Percentiles rank a stretch among this genome's conserved stretches.
Evolutionary conservation across 345 rosid species (phyloP).

Genomic region (Citrus trifoliata): DNA sequence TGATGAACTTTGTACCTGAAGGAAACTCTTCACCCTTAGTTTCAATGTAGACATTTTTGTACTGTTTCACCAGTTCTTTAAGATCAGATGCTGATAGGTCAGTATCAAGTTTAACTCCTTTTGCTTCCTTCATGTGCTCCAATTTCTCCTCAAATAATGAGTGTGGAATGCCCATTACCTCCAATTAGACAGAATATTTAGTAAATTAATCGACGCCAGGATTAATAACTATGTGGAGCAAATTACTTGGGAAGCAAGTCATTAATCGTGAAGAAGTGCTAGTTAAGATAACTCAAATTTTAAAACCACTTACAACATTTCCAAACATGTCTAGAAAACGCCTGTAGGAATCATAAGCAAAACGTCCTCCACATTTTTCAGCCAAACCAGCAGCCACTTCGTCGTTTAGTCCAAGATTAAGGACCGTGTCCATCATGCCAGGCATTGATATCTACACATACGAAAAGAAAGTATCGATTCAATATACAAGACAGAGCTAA

Average conservation of each 20-base stretch:
- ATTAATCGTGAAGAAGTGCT: conserved; percentile 1
- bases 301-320: conserved; percentile 64
- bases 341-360: conserved; percentile 84
- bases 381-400: conserved; percentile 72
- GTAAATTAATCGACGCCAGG: conserved; percentile 8
- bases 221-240: neutral
- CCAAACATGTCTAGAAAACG: conserved; percentile 98
- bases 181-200: conserved; percentile 9
- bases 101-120: conserved; percentile 66
- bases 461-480: too few species aligned
- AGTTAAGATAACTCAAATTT: neutral
- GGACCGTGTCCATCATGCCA: conserved; percentile 99
- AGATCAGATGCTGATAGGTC: conserved; percentile 73
- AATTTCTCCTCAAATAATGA: conserved; percentile 74
- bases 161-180: conserved; percentile 93
- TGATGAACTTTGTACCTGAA: conserved; percentile 47
- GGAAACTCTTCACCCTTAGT: conserved; percentile 73
- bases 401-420: conserved; percentile 89
- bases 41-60: conserved; percentile 69
- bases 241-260: neutral
- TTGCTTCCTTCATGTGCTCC: conserved; percentile 59
- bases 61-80: conserved; percentile 73
- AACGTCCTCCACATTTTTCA: conserved; percentile 83
- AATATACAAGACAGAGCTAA: neutral
- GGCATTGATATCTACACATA: conserved; percentile 82